Percentiles rank a stretch among this genome's conserved stretches.
These are phyloP conservation scores for Capronia epimyces DNA, from an alignment of 2,329 filamentous ascomycete genomes.

Conservation along the genomic window DNA sequence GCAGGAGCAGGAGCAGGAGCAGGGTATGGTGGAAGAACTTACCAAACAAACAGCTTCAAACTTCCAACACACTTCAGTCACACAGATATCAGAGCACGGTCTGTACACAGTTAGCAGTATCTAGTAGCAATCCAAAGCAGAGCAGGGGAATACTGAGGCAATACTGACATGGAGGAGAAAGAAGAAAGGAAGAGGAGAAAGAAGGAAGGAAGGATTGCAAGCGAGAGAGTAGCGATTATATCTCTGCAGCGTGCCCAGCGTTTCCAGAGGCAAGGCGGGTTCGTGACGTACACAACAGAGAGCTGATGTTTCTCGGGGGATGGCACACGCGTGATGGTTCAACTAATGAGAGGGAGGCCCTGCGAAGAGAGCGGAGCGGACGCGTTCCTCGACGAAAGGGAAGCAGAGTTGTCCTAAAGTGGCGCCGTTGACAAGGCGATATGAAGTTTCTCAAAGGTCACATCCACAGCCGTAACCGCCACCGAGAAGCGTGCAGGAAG, in stretches of 20 bases:
- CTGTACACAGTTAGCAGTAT: constrained; percentile 14
- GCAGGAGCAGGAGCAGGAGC: neutral
- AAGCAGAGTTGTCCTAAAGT: neutral
- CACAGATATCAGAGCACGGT: neutral
- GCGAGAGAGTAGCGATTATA: neutral
- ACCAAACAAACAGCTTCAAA: neutral
- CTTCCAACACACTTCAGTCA: neutral
- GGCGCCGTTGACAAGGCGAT: neutral
- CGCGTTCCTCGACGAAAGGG: neutral
- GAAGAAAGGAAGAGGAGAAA: neutral
- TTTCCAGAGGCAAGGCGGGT: neutral
- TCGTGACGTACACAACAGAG: neutral
- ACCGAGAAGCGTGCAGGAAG: neutral
- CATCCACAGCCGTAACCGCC: neutral
- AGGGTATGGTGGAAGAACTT: neutral
- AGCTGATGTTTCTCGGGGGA: neutral
- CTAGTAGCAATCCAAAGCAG: constrained; percentile 4
- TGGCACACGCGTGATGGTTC: neutral
- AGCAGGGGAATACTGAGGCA: neutral
- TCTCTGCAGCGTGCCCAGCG: neutral
- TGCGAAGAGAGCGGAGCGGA: neutral
- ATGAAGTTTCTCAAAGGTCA: neutral
- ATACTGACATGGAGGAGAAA: constrained; percentile 1
- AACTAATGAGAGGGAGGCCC: neutral
- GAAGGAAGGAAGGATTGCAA: neutral